phyloP scores from a whole-genome alignment of 345 rosid species.

The Gossypium sturtianum region DNA sequence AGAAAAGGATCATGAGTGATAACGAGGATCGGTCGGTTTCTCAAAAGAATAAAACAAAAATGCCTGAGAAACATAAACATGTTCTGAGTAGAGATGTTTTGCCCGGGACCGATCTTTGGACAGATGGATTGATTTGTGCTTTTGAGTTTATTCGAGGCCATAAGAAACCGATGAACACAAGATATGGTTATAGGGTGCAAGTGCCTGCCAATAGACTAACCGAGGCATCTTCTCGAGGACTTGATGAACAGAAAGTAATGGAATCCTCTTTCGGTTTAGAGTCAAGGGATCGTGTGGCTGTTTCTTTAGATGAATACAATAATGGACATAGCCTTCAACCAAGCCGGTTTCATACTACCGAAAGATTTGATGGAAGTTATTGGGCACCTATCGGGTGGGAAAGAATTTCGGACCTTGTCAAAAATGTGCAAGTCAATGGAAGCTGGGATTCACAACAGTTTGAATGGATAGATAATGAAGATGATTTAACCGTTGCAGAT shows the following conservation, averaged over 20 bases:
- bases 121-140: constrained; percentile 84
- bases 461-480: constrained; percentile 49
- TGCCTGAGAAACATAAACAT: constrained; percentile 23
- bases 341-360: constrained; percentile 27
- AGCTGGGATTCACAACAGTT: constrained; percentile 53
- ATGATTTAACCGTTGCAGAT: constrained; percentile 72
- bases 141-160: constrained; percentile 61
- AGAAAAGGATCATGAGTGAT: constrained; percentile 15
- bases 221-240: constrained; percentile 23
- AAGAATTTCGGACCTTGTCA: constrained; percentile 67
- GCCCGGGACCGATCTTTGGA: constrained; percentile 67
- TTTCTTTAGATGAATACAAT: constrained; percentile 31
- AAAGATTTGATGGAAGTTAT: constrained; percentile 50
- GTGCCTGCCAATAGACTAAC: constrained; percentile 20
- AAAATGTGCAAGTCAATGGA: constrained; percentile 57
- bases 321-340: constrained; percentile 29
- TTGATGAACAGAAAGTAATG: constrained; percentile 20
- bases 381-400: constrained; percentile 96
- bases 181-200: constrained; percentile 22
- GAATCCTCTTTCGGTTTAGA: constrained; percentile 18
- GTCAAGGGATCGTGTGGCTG: constrained; percentile 22
- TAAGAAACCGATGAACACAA: constrained; percentile 23
- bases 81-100: constrained; percentile 27
- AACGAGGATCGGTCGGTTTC: constrained; percentile 20
- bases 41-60: constrained; percentile 21